Base-by-base conservation (phyloP, 1,139 yeast genomes). In the Zygosaccharomyces sapae region DNA sequence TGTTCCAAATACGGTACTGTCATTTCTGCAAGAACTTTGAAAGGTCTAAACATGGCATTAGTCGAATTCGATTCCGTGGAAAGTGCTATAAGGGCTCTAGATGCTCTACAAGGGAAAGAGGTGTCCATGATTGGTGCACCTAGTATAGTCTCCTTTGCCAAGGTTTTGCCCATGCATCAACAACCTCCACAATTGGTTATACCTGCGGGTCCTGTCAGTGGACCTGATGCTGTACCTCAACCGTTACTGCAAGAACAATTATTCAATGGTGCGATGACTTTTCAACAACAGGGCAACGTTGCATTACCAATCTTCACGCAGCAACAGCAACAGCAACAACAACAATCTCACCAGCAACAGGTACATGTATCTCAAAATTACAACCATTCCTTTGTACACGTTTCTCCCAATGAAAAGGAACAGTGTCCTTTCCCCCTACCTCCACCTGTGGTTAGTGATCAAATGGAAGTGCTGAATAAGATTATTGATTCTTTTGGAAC, bases 91-190 rank as follows among this genome's bases (percentile, higher is more conserved):
- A 77, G 75, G 41, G 87, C 95, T 45, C 83, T 81, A 60, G 84
- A 86, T 4, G 79, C 75, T 45, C 76, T 88, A 59, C 85, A 84
- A 59, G 95, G 88, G 54, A 80, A 82, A 55, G 96, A 89, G 62
- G 71, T 90, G 34, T 59, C 64, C 5, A 77, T 81, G 48, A 85
- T 90, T 1, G 95, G 95, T 0, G 71, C 73, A 38, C 72, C 77
- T 24, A 75, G 85, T 59, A 72, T 79, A 42, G 82, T 80, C 38
- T 83, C 86, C 0, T 83, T 82, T 70, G 89, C 87, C 4, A 79
- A 78, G 59, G 72, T 82, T 33, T 63, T 74, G 25, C 72, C 75
- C 9, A 61, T 68, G 54, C 69, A 66, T 49, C 62, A 58, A 41
- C 65, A 55, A 42, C 52, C 49, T 33, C 48, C 48, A 4, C 56